These are phyloP conservation scores for Russula emetica DNA, from an alignment of 768 basidiomycete genomes.

Conservation along the genomic window DNA sequence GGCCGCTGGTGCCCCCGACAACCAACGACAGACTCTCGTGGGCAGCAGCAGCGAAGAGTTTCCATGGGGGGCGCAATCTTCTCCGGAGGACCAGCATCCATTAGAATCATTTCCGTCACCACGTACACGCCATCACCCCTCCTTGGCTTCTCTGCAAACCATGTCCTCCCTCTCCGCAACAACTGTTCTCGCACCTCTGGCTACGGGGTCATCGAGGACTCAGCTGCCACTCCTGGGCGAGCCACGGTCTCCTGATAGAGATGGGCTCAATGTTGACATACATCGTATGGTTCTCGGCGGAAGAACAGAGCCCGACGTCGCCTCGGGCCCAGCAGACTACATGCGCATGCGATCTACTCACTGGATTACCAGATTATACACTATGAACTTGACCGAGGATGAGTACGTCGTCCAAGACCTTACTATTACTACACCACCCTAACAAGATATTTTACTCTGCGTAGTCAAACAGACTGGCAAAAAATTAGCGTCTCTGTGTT, in stretches of 20 bases:
- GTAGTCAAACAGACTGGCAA: constrained; percentile 36
- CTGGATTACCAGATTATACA: constrained; percentile 64
- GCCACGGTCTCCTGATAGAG: constrained; percentile 40
- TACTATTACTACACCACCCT: constrained; percentile 6
- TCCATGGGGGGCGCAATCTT: constrained; percentile 20
- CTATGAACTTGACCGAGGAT: constrained; percentile 42
- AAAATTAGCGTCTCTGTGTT: constrained; percentile 56
- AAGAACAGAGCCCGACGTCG: constrained; percentile 41
- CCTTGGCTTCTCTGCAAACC: constrained; percentile 47
- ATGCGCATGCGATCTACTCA: constrained; percentile 66
- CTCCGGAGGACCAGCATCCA: constrained; percentile 35
- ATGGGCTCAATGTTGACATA: constrained; percentile 56
- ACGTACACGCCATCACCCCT: constrained; percentile 28
- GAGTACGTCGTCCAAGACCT: constrained; percentile 42
- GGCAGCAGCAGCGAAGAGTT: constrained; percentile 23
- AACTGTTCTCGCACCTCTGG: constrained; percentile 38
- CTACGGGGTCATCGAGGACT: constrained; percentile 27
- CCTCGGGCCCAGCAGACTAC: constrained; percentile 46
- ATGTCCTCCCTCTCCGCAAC: constrained; percentile 52
- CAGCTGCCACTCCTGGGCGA: constrained; percentile 3
- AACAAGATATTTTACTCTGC: background rate
- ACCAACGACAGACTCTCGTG: constrained; percentile 29
- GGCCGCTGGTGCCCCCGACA: constrained; percentile 22
- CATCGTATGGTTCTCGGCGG: constrained; percentile 66
- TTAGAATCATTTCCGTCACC: constrained; percentile 34